A percentile compares a stretch with the other conserved stretches of the same genome.
Conservation (phyloP, 108 stramenopile genomes). For the Nitzschia putrida region DNA sequence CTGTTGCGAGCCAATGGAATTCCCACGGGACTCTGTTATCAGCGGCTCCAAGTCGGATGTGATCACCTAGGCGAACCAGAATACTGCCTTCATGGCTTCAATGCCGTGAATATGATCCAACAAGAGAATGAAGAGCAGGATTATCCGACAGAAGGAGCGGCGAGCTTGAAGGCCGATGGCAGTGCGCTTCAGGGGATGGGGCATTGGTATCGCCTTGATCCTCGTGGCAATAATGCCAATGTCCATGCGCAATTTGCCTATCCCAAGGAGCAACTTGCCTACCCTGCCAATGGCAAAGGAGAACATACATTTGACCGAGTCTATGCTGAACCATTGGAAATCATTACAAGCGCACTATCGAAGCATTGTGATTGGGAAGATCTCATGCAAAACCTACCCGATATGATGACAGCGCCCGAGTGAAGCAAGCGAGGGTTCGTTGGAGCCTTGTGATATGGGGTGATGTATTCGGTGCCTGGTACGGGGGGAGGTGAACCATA, state of each 20-base stretch:
- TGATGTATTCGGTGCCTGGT: too few species aligned
- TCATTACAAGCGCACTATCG: background rate
- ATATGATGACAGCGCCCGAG: background rate
- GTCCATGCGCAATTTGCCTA: background rate
- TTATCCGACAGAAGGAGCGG: too few species aligned
- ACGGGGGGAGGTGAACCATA: too few species aligned
- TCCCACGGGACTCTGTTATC: background rate
- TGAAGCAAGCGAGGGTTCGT: too few species aligned
- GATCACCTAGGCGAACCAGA: background rate
- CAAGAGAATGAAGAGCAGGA: too few species aligned
- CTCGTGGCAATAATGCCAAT: background rate
- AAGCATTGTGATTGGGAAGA: background rate
- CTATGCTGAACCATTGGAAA: background rate
- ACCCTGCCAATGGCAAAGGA: background rate
- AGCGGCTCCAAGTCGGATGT: background rate
- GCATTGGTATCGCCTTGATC: background rate
- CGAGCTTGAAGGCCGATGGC: background rate
- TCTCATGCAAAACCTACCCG: background rate
- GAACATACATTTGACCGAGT: background rate
- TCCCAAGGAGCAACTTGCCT: background rate
- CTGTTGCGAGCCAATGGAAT: background rate
- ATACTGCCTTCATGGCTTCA: background rate
- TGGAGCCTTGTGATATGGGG: too few species aligned
- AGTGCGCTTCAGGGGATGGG: background rate
- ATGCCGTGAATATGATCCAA: background rate